Evolutionary conservation across 2,329 filamentous ascomycete genomes (phyloP), one percentile per base, ranked within the genome.

Genomic region (Magnaporthiopsis rhizophila): DNA sequence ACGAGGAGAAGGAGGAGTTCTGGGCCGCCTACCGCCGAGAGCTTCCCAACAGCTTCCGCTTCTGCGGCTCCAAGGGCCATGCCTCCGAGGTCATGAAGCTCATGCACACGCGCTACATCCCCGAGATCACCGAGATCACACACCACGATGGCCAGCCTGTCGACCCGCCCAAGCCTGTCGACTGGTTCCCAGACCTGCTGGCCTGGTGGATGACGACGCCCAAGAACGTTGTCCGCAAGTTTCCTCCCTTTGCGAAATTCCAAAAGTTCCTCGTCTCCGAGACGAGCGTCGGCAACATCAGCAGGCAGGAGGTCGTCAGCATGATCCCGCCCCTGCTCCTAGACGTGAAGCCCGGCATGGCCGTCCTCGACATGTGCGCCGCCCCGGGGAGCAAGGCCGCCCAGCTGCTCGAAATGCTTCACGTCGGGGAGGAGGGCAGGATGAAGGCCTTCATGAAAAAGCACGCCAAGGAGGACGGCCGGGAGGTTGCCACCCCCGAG

Each of bases 131-230:
- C 62, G 87, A 88, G 65, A 95, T 97, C 73, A 85, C 91, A 73
- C 86, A 91, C 75, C 86, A 88, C 73, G 92, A 99, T 76, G 94
- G 90, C 72, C 83, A 89, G 71, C 83, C 84, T 18, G 93, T 98
- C 69, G 87, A 93, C 67, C 87, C 95, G 15, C 95, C 95, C 12
- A 83, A 86, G 73, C 85, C 91, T 0, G 89, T 99, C 65, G 81
- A 87, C 38, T 98, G 94, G 92, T 99, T 97, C 75, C 95, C 95
- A 58, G 92, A 98, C 73, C 86, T 91, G 72, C 87, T 99, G 66
- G 95, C 95, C 62, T 99, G 96, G 90, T 92, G 88, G 77, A 98
- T 98, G 92, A 97, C 93, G 59, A 98, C 94, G 7, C 92, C 95
- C 67, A 99, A 98, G 83, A 93, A 96, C 73, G 89, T 98, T 69